Percentiles rank a stretch among this genome's conserved stretches.
Evolutionary conservation across 257 asterid species (phyloP).

Genomic region (Galeopsis tetrahit): DNA sequence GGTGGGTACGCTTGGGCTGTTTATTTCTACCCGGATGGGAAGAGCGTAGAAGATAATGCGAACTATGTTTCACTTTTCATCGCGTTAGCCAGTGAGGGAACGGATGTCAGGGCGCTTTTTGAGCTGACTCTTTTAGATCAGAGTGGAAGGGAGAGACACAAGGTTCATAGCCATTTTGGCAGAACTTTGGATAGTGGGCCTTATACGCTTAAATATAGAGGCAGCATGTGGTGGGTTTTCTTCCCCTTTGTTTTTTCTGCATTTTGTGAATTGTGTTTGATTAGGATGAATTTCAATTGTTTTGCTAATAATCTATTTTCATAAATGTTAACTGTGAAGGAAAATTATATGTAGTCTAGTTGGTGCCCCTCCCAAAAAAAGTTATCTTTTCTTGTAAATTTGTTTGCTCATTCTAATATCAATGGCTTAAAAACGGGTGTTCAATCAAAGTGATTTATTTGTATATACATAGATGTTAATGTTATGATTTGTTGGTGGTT

Average conservation of each 20-base stretch:
- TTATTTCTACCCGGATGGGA: constrained; percentile 95
- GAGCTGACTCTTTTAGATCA: constrained; percentile 91
- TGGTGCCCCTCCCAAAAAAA: neutral
- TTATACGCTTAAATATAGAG: constrained; percentile 83
- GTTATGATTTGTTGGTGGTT: constrained; percentile 11
- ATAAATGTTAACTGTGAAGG: neutral
- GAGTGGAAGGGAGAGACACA: constrained; percentile 93
- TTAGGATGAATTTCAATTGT: neutral
- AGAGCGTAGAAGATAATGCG: constrained; percentile 82
- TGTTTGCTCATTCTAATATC: neutral
- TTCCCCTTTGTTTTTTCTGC: constrained; percentile 8
- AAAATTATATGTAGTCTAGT: neutral
- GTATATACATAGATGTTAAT: constrained; percentile 11
- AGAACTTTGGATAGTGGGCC: constrained; percentile 97
- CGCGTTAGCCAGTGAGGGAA: constrained; percentile 89
- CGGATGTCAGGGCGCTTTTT: constrained; percentile 94
- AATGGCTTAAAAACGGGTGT: neutral
- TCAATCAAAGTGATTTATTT: constrained; percentile 7
- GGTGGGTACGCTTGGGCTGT: constrained; percentile 96
- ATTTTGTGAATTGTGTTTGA: constrained; percentile 18
- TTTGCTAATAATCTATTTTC: neutral
- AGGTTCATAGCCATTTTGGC: constrained; percentile 96
- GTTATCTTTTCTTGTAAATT: neutral
- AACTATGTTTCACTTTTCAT: constrained; percentile 83
- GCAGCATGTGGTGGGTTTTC: constrained; percentile 92